These are phyloP conservation scores for Sporisorium scitamineum DNA, from an alignment of 1,284 basidiomycete species.

Conservation along the genomic window DNA sequence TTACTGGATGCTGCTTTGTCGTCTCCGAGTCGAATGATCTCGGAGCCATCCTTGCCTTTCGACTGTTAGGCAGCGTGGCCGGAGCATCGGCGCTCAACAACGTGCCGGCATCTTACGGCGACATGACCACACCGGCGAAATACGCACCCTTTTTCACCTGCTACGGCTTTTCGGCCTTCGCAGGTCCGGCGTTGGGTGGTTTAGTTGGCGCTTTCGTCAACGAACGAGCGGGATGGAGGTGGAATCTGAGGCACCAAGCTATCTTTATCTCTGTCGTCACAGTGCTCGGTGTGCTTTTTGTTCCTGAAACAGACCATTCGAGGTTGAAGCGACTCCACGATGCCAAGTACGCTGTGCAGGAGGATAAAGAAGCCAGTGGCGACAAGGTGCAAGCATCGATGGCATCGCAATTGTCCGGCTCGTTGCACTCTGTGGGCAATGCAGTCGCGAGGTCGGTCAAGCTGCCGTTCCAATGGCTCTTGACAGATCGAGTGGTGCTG, in stretches of 20 bases:
- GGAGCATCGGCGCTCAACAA: slow-evolving; percentile 53
- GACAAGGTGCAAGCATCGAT: not conserved
- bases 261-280: slow-evolving; percentile 47
- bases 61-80: slow-evolving; percentile 59
- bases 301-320: slow-evolving; percentile 48
- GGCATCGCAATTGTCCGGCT: not conserved
- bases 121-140: slow-evolving; percentile 30
- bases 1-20: slow-evolving; percentile 51
- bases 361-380: not conserved
- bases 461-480: slow-evolving; percentile 38
- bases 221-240: slow-evolving; percentile 41
- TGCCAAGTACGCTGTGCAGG: slow-evolving; percentile 16
- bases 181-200: slow-evolving; percentile 35
- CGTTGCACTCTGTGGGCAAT: slow-evolving; percentile 8
- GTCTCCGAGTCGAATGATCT: slow-evolving; percentile 60
- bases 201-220: slow-evolving; percentile 45
- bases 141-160: slow-evolving; percentile 34
- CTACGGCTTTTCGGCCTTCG: slow-evolving; percentile 47
- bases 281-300: slow-evolving; percentile 34
- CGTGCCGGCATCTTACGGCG: slow-evolving; percentile 38
- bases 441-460: slow-evolving; percentile 19
- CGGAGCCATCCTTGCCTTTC: slow-evolving; percentile 62
- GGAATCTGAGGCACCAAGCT: slow-evolving; percentile 50
- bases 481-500: slow-evolving; percentile 43
- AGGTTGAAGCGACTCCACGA: slow-evolving; percentile 30